Base-by-base conservation (phyloP, 2,329 filamentous ascomycete genomes). In the Daldinia sp. region DNA sequence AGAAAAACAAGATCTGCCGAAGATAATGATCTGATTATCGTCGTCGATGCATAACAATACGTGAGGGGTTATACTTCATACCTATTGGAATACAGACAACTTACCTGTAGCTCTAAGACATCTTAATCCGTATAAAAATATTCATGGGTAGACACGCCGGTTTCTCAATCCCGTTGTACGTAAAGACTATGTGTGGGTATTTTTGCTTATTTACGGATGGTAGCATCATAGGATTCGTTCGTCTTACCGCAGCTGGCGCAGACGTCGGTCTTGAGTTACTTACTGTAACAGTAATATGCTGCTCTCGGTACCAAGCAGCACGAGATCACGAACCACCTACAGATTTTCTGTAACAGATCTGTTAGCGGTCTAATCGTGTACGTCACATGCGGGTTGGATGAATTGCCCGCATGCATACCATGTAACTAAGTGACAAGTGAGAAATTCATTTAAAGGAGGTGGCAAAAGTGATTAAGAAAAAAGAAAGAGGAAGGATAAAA, bases 21-120 rank as follows among this genome's bases (percentile, higher is more conserved):
- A 50, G 26, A 46, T 46, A 23, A 70, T 70, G 68, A 70, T 63
- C 65, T 68, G 68, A 70, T 66, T 63, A 67, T 70, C 68, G 56
- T 42, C 68, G 15, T 15, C 23, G 41, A 18, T 60, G 62, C 68
- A 66, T 65, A 46, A 18, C 28, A 35, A 18, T 33, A 35, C 18
- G 42, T 54, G 51, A 54, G 65, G 65, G 68, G 65, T 62, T 23
- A 39, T 6, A 35, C 6, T 9, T 7, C 33, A 35, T 35, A 35
- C 33, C 7, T 1, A 35, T 35, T 35, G 33, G 42, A 42, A 35
- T n/a, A 26, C 26, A 33, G 30, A 39, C 51, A 30, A 51, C 18
- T 48, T 57, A 37, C 54, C 18, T 35, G 26, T 42, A 50, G 12
- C 55, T 37, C 12, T 50, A 35, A 53, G 30, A 53, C 50, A 53